Base-by-base conservation (phyloP, 371 early-diverging fungal species). In the Entomophthora muscae region DNA sequence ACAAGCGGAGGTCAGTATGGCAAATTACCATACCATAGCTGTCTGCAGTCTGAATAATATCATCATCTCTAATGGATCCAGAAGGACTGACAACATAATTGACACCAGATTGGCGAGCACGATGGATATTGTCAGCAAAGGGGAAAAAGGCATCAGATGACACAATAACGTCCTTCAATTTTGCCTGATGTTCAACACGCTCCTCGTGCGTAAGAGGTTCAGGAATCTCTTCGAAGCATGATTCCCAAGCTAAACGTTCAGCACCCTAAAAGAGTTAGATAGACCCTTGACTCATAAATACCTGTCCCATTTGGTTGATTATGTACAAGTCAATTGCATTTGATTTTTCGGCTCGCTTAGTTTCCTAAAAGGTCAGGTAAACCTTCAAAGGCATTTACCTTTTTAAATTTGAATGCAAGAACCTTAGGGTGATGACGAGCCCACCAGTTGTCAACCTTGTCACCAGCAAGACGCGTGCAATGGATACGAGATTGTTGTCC, bases 371-470 rank as follows among this genome's bases (percentile, higher is more conserved):
- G 10, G n/a, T 7, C 3, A 42, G 31, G n/a, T 61, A 42, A 30
- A 42, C 7, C 1, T 1, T 22, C 5, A 28, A 58, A 42, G 1
- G 3, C 10, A 33, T 3, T 21, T 32, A 61, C 61, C 3, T 81
- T 76, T 75, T 91, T 89, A 75, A 95, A 97, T 64, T 86, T 73
- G 66, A 96, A 82, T 56, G 70, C 82, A 55, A 89, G 75, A 10
- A 94, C 90, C 71, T 84, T 85, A 70, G 93, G 93, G 75, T 97
- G 95, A 71, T 91, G 91, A 57, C 98, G 86, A 72, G 88, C 69
- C 95, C 95, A 95, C 92, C 92, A 95, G 84, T 92, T 92, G 72
- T 97, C 93, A 61, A 93, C 93, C 83, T 97, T 97, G 69, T 93
- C 94, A 70, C 95, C 95, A n/a, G 95, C 97, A 64, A 97, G 84